Evolutionary conservation across 257 asterid species (phyloP).

Genomic region (Jacaranda mimosifolia): DNA sequence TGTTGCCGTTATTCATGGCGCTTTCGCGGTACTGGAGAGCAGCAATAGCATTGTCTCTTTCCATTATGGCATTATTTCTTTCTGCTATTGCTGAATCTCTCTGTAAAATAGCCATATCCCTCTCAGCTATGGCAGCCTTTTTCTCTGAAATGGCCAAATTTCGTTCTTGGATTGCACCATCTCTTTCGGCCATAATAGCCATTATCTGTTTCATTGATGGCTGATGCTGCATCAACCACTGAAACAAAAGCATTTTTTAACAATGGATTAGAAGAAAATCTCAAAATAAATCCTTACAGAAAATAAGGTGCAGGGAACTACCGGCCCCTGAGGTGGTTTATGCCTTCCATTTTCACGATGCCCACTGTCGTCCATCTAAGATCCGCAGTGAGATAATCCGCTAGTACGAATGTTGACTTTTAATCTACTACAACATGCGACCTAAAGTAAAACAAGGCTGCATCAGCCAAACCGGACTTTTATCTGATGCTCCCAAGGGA

Average conservation of each 20-base stretch:
- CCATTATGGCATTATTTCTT: constrained; percentile 83
- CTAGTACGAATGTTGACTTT: constrained; percentile 27
- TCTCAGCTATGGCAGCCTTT: constrained; percentile 87
- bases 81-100: constrained; percentile 89
- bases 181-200: constrained; percentile 93
- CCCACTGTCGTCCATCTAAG: constrained; percentile 68
- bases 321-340: constrained; percentile 76
- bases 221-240: constrained; percentile 99
- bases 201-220: constrained; percentile 97
- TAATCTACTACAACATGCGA: constrained; percentile 22
- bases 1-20: constrained; percentile 49
- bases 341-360: constrained; percentile 74
- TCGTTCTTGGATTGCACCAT: constrained; percentile 94
- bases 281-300: neutral
- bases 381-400: constrained; percentile 31
- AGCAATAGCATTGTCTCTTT: constrained; percentile 88
- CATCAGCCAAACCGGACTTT: constrained; percentile 8
- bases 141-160: constrained; percentile 91
- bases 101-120: constrained; percentile 89
- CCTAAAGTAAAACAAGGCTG: constrained; percentile 34
- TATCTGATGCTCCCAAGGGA: neutral
- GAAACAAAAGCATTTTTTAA: constrained; percentile 14
- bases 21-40: constrained; percentile 80
- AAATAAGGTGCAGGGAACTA: constrained; percentile 26
- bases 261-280: too few relatives aligned